Evolutionary conservation across 1,139 yeast genomes (phyloP).

Genomic region (Candida pseudoviswanathii): DNA sequence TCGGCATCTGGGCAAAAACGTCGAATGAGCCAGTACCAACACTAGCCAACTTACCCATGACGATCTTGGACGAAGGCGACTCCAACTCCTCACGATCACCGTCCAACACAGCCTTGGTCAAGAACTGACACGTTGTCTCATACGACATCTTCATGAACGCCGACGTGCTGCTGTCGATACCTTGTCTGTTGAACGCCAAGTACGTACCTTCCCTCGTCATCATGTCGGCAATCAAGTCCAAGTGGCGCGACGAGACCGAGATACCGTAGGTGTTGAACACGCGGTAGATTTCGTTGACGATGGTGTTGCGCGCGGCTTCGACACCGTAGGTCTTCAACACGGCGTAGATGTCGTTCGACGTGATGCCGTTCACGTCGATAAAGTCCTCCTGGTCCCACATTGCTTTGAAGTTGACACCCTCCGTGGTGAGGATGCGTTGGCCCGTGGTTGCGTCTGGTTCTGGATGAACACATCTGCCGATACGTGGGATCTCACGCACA

Average conservation of each 20-base stretch:
- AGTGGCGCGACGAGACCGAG: conserved; percentile 88
- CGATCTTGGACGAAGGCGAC: conserved; percentile 94
- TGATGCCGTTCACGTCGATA: conserved; percentile 82
- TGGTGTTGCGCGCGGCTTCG: conserved; percentile 97
- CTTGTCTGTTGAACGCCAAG: conserved; percentile 96
- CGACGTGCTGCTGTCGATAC: conserved; percentile 93
- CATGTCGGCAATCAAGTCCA: conserved; percentile 96
- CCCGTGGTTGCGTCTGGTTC: conserved; percentile 54
- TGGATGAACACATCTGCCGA: conserved; percentile 93
- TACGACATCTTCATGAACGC: conserved; percentile 99
- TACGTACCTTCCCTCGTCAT: conserved; percentile 99
- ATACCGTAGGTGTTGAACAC: conserved; percentile 98
- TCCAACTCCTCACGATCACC: conserved; percentile 88
- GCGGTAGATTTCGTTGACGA: conserved; percentile 92
- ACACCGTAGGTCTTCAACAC: conserved; percentile 94
- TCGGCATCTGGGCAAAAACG: conserved; percentile 63
- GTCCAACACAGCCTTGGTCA: conserved; percentile 93
- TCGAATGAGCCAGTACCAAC: conserved; percentile 98
- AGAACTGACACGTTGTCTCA: conserved; percentile 97
- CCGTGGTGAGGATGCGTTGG: conserved; percentile 82
- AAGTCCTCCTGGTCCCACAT: conserved; percentile 98
- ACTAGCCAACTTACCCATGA: conserved; percentile 84
- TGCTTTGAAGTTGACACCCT: conserved; percentile 96
- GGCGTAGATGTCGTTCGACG: conserved; percentile 91
- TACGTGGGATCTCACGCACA: conserved; percentile 87